These are phyloP conservation scores for barley (Hordeum vulgare) DNA, from an alignment of 176 grass and related monocot genomes.

Conservation along the genomic window MorexV3_pseudomolecules_assembly NC_058519.1:25216541-25217040, in stretches of 20 bases:
- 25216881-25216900: slow-evolving; percentile 46
- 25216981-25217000: neutral
- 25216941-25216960: neutral
- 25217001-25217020: neutral
- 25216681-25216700: neutral
- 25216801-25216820: neutral
- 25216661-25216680: neutral
- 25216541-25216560: neutral
- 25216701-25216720: neutral
- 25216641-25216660: neutral
- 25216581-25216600: neutral
- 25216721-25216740: neutral
- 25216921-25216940: neutral
- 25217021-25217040: neutral
- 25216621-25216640: neutral
- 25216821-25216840: slow-evolving; percentile 36
- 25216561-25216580: neutral
- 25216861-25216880: slow-evolving; percentile 28
- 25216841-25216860: slow-evolving; percentile 12
- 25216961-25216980: neutral
- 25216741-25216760: neutral
- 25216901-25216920: slow-evolving; percentile 1
- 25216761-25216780: slow-evolving; percentile 36
- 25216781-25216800: neutral
- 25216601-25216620: neutral